A percentile compares a stretch with the other conserved stretches of the same genome.
phyloP scores from a whole-genome alignment of 306 rosid species.

The Delonix regia region DNA sequence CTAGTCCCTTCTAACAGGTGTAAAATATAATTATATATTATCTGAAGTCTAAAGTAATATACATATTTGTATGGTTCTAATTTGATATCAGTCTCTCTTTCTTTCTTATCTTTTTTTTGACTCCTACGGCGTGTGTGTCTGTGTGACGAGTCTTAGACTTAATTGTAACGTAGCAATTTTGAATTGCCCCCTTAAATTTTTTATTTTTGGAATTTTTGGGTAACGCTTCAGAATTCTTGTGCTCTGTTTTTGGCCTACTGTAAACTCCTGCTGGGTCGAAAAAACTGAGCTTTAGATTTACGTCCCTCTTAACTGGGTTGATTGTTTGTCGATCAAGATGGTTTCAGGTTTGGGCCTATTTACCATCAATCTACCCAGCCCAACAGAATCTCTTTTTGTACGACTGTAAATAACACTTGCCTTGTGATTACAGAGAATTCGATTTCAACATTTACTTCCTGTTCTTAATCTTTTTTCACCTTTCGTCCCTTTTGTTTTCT shows the following conservation, averaged over 20 bases:
- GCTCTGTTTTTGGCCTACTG: background rate
- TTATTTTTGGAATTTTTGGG: background rate
- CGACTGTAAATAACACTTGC: background rate
- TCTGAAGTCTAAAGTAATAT: too few relatives aligned
- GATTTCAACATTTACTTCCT: background rate
- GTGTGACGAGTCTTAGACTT: too few relatives aligned
- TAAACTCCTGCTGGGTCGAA: background rate
- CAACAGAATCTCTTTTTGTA: background rate
- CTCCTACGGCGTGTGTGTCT: too few relatives aligned
- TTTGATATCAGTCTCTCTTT: too few relatives aligned
- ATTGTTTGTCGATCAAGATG: background rate
- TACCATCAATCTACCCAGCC: background rate
- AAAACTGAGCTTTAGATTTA: background rate
- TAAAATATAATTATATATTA: background rate
- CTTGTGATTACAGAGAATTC: background rate
- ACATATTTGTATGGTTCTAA: too few relatives aligned
- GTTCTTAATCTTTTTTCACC: background rate
- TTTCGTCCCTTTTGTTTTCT: conserved; percentile 6
- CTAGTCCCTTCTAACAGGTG: background rate
- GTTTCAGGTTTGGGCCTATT: background rate
- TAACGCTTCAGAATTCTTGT: background rate
- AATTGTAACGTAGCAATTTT: too few relatives aligned
- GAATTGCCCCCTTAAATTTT: too few relatives aligned
- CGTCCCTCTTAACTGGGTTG: background rate
- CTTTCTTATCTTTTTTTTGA: too few relatives aligned